Evolutionary conservation across 2,329 filamentous ascomycete species (phyloP).

Genomic region (Paecilomyces dactylethromorphus): DNA sequence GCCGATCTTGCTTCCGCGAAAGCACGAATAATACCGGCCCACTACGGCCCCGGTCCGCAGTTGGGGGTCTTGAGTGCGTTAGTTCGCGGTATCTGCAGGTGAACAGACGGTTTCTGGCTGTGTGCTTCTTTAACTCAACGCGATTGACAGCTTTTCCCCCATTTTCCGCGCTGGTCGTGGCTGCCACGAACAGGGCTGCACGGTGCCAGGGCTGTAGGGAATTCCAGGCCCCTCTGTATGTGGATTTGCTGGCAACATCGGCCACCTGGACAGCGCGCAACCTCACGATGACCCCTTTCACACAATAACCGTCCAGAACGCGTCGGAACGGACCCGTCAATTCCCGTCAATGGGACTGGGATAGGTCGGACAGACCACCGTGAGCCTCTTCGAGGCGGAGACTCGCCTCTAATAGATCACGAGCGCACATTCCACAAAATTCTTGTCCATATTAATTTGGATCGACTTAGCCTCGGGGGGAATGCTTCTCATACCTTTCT

Average conservation of each 20-base stretch:
- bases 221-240: neutral
- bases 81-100: neutral
- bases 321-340: neutral
- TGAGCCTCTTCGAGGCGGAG: neutral
- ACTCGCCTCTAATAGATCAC: neutral
- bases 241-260: neutral
- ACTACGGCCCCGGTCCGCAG: neutral
- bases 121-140: neutral
- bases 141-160: neutral
- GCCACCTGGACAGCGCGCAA: neutral
- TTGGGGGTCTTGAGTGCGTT: neutral
- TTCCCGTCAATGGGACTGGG: neutral
- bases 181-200: neutral
- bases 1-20: neutral
- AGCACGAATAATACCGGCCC: neutral
- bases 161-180: neutral
- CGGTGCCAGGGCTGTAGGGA: neutral
- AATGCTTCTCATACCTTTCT: neutral
- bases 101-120: neutral
- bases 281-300: neutral
- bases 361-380: neutral
- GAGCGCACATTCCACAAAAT: neutral
- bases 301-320: neutral
- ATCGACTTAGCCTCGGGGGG: conserved; percentile 1
- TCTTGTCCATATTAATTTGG: conserved; percentile 6